Evolutionary conservation across 192 early-diverging fungal genomes (phyloP).

Genomic region (Linnemannia exigua): DNA sequence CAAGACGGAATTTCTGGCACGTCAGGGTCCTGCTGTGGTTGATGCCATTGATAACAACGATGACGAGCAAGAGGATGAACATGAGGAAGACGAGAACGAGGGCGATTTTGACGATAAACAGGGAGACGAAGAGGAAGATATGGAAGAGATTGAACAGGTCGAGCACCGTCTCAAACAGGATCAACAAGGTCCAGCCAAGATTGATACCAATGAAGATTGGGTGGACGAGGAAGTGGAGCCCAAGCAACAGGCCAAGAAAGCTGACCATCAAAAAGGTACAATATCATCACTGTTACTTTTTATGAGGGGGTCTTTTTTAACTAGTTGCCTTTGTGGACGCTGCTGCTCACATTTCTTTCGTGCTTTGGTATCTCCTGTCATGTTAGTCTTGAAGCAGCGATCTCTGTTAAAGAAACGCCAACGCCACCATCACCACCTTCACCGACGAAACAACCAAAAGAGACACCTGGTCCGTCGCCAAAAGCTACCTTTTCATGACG

Average conservation of each 20-base stretch:
- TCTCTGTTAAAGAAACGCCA: background rate
- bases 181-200: background rate
- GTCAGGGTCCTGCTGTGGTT: background rate
- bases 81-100: constrained; percentile 1
- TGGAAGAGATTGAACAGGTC: background rate
- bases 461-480: background rate
- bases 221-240: background rate
- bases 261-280: background rate
- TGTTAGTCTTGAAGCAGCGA: background rate
- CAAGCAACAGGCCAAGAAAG: background rate
- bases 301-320: background rate
- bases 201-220: background rate
- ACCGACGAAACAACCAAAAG: background rate
- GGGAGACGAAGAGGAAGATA: constrained; percentile 8
- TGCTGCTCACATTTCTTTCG: background rate
- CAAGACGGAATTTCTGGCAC: background rate
- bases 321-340: background rate
- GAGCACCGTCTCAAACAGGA: background rate
- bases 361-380: background rate
- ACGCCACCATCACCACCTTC: background rate
- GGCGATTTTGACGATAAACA: constrained; percentile 9
- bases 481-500: background rate
- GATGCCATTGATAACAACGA: background rate
- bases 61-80: constrained; percentile 14
- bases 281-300: background rate